phyloP scores from a whole-genome alignment of 1,139 yeast species.

The Yamadazyma triangularis region DNA sequence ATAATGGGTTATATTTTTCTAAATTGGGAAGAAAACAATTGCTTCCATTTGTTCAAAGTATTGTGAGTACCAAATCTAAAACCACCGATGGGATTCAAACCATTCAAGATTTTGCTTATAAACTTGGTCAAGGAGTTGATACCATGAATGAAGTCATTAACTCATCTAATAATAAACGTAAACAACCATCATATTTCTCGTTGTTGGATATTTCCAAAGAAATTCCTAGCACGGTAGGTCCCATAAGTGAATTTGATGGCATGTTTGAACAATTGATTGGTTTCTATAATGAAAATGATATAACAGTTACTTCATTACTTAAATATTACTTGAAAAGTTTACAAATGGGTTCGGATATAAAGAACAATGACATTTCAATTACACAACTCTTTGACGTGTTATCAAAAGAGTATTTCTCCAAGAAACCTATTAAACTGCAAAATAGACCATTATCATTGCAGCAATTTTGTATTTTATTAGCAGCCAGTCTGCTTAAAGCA shows the following conservation, averaged over 20 bases:
- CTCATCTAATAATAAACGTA: no score
- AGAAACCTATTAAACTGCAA: conserved; percentile 7
- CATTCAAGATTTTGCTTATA: conserved; percentile 28
- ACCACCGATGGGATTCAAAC: conserved; percentile 11
- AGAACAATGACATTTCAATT: not conserved
- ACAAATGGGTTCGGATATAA: not conserved
- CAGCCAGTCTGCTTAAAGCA: conserved; percentile 23
- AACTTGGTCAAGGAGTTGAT: conserved; percentile 22
- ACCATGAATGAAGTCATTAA: no score
- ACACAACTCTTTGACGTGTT: conserved; percentile 1
- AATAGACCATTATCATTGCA: conserved; percentile 14
- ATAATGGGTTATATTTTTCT: conserved; percentile 7
- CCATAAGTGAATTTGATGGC: conserved; percentile 41
- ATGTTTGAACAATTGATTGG: conserved; percentile 46
- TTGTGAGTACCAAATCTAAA: conserved; percentile 2
- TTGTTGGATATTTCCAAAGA: conserved; percentile 8
- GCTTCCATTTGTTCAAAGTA: conserved; percentile 7
- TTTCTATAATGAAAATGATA: conserved; percentile 26
- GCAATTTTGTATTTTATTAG: conserved; percentile 17
- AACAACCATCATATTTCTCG: conserved; percentile 8
- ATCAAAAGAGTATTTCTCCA: conserved; percentile 6
- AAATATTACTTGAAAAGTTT: conserved; percentile 1
- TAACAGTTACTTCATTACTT: conserved; percentile 13
- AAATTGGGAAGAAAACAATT: conserved; percentile 10
- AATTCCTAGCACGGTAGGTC: conserved; percentile 15